These are phyloP conservation scores for Lichtheimia ramosa DNA, from an alignment of 371 early-diverging fungal species.

Conservation along the genomic window DNA sequence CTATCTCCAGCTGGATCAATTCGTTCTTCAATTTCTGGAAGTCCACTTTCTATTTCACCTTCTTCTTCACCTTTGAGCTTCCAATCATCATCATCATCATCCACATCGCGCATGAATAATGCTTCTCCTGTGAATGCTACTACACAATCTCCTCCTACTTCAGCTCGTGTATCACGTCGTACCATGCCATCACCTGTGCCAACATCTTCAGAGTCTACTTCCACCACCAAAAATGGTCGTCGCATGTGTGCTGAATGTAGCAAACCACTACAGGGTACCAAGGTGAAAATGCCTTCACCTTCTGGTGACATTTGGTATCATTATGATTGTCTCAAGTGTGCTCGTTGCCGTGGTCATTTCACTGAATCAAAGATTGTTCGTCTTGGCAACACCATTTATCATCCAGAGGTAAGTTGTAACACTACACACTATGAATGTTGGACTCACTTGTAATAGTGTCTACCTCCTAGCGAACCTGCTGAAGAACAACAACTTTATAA, in stretches of 20 bases:
- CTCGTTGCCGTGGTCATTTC: conserved; percentile 64
- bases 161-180: background rate
- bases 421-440: background rate
- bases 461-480: background rate
- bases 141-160: background rate
- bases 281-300: conserved; percentile 22
- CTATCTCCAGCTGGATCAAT: conserved; percentile 13
- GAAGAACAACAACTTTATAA: conserved; percentile 6
- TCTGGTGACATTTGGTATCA: conserved; percentile 52
- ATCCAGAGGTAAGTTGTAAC: conserved; percentile 32
- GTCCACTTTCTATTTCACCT: conserved; percentile 4
- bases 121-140: background rate
- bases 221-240: background rate
- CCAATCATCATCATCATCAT: background rate
- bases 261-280: conserved; percentile 18
- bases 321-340: conserved; percentile 69
- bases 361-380: conserved; percentile 59
- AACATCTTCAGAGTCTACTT: background rate
- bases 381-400: conserved; percentile 48
- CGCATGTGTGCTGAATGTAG: conserved; percentile 19
- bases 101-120: background rate
- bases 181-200: too few relatives aligned
- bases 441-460: background rate
- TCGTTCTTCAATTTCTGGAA: conserved; percentile 7
- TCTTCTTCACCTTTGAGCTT: conserved; percentile 10